These are phyloP conservation scores for Aaosphaeria pasadenensis DNA, from an alignment of 2,329 filamentous ascomycete species.

Conservation along the genomic window DNA sequence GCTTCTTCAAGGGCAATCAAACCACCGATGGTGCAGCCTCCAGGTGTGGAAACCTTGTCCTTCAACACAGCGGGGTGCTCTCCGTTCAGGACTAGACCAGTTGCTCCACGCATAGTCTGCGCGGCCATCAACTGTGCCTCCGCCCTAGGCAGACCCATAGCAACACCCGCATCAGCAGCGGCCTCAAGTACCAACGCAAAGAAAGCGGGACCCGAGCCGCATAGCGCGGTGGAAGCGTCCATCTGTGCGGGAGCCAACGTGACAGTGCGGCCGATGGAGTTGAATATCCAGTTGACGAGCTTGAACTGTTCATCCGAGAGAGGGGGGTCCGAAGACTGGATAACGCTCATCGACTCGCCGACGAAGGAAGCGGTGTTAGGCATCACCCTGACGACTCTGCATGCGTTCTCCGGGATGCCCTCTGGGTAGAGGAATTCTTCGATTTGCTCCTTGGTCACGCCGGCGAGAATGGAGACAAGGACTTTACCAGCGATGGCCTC, in stretches of 20 bases:
- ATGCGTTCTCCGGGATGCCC: conserved; percentile 48
- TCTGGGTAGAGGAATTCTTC: conserved; percentile 59
- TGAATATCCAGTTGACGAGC: conserved; percentile 75
- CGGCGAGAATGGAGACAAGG: conserved; percentile 77
- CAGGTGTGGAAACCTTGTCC: conserved; percentile 75
- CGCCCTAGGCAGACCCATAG: conserved; percentile 70
- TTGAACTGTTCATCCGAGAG: conserved; percentile 52
- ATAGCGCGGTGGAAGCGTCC: conserved; percentile 72
- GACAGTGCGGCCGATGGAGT: conserved; percentile 67
- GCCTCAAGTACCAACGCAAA: conserved; percentile 74
- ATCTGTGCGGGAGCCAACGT: conserved; percentile 65
- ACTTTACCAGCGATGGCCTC: conserved; percentile 76
- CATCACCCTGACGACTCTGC: conserved; percentile 73
- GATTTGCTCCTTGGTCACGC: conserved; percentile 69
- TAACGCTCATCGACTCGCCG: conserved; percentile 75
- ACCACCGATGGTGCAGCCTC: conserved; percentile 74
- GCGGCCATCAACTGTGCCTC: conserved; percentile 76
- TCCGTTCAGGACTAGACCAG: conserved; percentile 64
- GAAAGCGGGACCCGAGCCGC: conserved; percentile 73
- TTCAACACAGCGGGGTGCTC: conserved; percentile 73
- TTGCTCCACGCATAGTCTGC: conserved; percentile 73
- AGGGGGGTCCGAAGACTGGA: conserved; percentile 61
- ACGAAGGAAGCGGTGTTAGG: conserved; percentile 81
- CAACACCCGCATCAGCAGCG: conserved; percentile 72
- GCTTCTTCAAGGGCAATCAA: conserved; percentile 73